Conservation (phyloP, 345 rosid genomes). For the Noccaea bulbosa region DNA sequence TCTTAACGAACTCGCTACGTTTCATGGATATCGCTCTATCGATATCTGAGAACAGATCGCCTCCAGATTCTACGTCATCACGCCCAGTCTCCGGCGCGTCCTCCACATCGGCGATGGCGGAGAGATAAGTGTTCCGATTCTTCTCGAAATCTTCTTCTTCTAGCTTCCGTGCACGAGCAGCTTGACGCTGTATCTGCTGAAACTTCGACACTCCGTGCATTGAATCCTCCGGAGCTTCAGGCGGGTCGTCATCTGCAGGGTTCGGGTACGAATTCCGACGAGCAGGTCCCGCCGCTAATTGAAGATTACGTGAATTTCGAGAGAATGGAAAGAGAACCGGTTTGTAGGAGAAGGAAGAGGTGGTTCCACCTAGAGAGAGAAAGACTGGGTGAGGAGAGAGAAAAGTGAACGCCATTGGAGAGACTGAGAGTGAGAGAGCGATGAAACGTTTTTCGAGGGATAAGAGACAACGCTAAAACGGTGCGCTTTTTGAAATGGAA, state of each 20-base stretch:
- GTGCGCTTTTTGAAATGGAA: neutral
- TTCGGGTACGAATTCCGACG: conserved; percentile 62
- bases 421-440: conserved; percentile 4
- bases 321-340: conserved; percentile 39
- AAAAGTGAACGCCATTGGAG: conserved; percentile 49
- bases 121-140: conserved; percentile 68
- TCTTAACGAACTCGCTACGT: conserved; percentile 72
- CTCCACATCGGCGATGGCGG: conserved; percentile 81
- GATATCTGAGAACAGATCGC: conserved; percentile 80
- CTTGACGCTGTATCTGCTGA: conserved; percentile 75
- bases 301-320: conserved; percentile 11
- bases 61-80: conserved; percentile 45
- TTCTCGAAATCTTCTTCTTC: conserved; percentile 83
- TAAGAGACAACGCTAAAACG: conserved; percentile 27
- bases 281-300: conserved; percentile 46
- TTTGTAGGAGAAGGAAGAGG: conserved; percentile 41
- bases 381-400: conserved; percentile 46
- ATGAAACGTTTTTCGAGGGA: conserved; percentile 48
- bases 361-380: conserved; percentile 45
- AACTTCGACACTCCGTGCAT: conserved; percentile 80
- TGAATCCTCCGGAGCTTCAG: conserved; percentile 85
- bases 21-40: conserved; percentile 84
- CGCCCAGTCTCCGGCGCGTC: conserved; percentile 47
- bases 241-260: conserved; percentile 82
- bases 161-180: conserved; percentile 63